phyloP scores from a whole-genome alignment of 1,284 basidiomycete species.

The Lignosus rhinocerotis region DNA sequence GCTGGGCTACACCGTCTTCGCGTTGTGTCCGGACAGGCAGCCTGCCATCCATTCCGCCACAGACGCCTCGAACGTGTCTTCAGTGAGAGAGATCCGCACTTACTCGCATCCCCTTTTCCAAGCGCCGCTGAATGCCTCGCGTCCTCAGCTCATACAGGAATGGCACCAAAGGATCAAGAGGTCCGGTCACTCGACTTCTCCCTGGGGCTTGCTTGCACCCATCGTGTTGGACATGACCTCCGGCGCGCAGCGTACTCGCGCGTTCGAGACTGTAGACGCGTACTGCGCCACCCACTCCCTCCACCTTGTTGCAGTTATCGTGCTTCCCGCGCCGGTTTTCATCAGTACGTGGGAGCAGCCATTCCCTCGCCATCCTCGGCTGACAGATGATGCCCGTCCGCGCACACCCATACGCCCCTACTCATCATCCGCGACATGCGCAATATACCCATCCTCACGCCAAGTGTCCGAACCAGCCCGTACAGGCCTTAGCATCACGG shows the following conservation, averaged over 20 bases:
- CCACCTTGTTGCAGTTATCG: slow-evolving; percentile 33
- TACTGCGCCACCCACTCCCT: slow-evolving; percentile 33
- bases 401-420: background rate
- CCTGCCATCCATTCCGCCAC: slow-evolving; percentile 6
- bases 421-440: background rate
- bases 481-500: slow-evolving; percentile 10
- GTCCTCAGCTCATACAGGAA: slow-evolving; percentile 33
- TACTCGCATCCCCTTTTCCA: slow-evolving; percentile 2
- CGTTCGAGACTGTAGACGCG: slow-evolving; percentile 34
- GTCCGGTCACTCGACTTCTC: slow-evolving; percentile 22
- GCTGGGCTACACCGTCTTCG: slow-evolving; percentile 37
- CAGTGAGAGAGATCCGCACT: slow-evolving; percentile 25
- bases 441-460: background rate
- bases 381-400: slow-evolving; percentile 9
- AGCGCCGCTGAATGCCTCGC: background rate
- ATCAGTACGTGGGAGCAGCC: slow-evolving; percentile 14
- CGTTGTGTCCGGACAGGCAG: slow-evolving; percentile 28
- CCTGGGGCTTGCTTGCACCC: slow-evolving; percentile 37
- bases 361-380: slow-evolving; percentile 12
- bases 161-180: slow-evolving; percentile 37
- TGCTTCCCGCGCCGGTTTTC: slow-evolving; percentile 18
- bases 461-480: slow-evolving; percentile 11
- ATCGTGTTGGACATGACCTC: slow-evolving; percentile 34
- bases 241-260: slow-evolving; percentile 30
- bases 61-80: slow-evolving; percentile 28